Percentiles rank a stretch among this genome's conserved stretches.
phyloP scores from a whole-genome alignment of 495 filamentous ascomycete genomes.

The Hypomontagnella monticulosa region DNA sequence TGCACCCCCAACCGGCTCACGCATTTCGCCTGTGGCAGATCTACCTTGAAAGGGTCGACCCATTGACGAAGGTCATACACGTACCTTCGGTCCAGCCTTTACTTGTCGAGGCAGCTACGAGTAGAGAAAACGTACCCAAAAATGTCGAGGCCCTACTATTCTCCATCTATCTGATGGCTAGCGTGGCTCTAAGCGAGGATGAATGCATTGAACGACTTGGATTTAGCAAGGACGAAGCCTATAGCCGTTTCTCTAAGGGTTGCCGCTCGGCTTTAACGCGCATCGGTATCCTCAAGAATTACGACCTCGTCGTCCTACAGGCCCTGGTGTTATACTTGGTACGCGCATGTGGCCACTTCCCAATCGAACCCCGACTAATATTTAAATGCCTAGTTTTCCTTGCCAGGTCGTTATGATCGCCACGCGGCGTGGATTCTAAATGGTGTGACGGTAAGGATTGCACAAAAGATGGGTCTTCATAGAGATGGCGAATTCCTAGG shows the following conservation, averaged over 20 bases:
- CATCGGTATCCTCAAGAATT: conserved; percentile 60
- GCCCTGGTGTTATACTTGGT: conserved; percentile 64
- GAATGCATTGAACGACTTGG: conserved; percentile 62
- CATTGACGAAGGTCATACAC: conserved; percentile 76
- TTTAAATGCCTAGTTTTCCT: conserved; percentile 49
- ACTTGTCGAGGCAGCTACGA: conserved; percentile 54
- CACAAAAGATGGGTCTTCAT: conserved; percentile 77
- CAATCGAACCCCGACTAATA: conserved; percentile 4
- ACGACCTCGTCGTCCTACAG: conserved; percentile 64
- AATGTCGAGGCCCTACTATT: conserved; percentile 63
- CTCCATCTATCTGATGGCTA: conserved; percentile 62
- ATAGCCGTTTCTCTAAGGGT: conserved; percentile 53
- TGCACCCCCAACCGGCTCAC: conserved; percentile 72
- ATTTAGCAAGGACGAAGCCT: conserved; percentile 52
- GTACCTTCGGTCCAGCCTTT: conserved; percentile 68
- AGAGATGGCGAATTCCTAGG: conserved; percentile 73
- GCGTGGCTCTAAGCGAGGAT: conserved; percentile 56
- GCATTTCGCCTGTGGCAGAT: conserved; percentile 76
- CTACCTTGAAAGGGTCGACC: conserved; percentile 73
- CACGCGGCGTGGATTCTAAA: conserved; percentile 62
- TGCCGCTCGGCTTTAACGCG: conserved; percentile 60
- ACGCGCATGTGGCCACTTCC: conserved; percentile 29
- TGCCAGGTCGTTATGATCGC: conserved; percentile 62
- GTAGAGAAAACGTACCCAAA: conserved; percentile 54
- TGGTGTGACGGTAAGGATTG: conserved; percentile 70